These are phyloP conservation scores for Hordeum vulgare DNA, from an alignment of 176 grass and related monocot genomes.

Conservation along the genomic window MorexV3_pseudomolecules_assembly NC_058519.1:300364841-300365340, in stretches of 20 bases:
- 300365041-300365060: slow-evolving; percentile 71
- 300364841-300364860: slow-evolving; percentile 81
- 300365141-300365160: neutral
- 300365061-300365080: slow-evolving; percentile 73
- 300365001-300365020: slow-evolving; percentile 78
- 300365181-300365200: slow-evolving; percentile 45
- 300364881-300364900: slow-evolving; percentile 70
- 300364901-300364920: slow-evolving; percentile 76
- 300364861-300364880: slow-evolving; percentile 87
- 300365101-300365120: slow-evolving; percentile 43
- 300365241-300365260: slow-evolving; percentile 50
- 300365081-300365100: slow-evolving; percentile 79
- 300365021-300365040: slow-evolving; percentile 70
- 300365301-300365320: slow-evolving; percentile 40
- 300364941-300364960: slow-evolving; percentile 86
- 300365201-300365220: slow-evolving; percentile 77
- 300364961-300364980: slow-evolving; percentile 85
- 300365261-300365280: slow-evolving; percentile 85
- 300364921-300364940: slow-evolving; percentile 65
- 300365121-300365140: neutral
- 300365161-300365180: neutral
- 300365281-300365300: slow-evolving; percentile 87
- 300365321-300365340: neutral
- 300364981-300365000: slow-evolving; percentile 95
- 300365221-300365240: slow-evolving; percentile 41